Percentiles rank a stretch among this genome's conserved stretches.
Evolutionary conservation across 2,329 filamentous ascomycete species (phyloP).

Genomic region (Macroventuria anomochaeta): DNA sequence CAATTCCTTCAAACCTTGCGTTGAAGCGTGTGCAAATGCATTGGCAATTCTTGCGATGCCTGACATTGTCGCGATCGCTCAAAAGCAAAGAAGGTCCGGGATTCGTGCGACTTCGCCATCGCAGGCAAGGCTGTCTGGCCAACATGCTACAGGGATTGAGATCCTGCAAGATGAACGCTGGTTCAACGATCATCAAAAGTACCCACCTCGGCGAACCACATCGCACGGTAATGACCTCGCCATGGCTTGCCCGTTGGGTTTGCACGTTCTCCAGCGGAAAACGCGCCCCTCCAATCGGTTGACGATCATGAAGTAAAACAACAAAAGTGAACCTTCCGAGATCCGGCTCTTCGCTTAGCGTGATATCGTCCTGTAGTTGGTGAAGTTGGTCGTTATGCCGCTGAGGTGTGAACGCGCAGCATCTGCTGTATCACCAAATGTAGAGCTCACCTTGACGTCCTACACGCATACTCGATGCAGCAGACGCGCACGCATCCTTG

Average conservation of each 20-base stretch:
- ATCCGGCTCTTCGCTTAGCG: slow-evolving; percentile 2
- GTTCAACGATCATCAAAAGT: slow-evolving; percentile 2
- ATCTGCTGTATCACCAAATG: not conserved
- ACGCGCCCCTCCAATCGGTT: slow-evolving; percentile 6
- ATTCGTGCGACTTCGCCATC: not conserved
- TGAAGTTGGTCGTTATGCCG: not conserved
- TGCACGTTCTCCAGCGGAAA: slow-evolving; percentile 2
- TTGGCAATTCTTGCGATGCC: too few relatives aligned
- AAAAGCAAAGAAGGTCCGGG: not conserved
- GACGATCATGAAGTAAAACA: not conserved
- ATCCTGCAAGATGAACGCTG: slow-evolving; percentile 16
- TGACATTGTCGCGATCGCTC: not conserved
- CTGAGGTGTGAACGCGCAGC: not conserved
- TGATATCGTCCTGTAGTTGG: not conserved
- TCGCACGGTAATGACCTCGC: not conserved
- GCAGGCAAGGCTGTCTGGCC: not conserved
- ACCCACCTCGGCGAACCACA: slow-evolving; percentile 3
- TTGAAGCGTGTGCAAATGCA: not conserved
- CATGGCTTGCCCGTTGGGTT: slow-evolving; percentile 1
- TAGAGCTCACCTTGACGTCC: slow-evolving; percentile 6
- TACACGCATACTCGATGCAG: slow-evolving; percentile 11
- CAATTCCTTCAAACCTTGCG: not conserved
- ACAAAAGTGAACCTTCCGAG: not conserved
- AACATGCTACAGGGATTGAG: not conserved
- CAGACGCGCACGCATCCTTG: not conserved